Evolutionary conservation across 2,329 filamentous ascomycete genomes (phyloP).

Genomic region (Moelleriella libera): DNA sequence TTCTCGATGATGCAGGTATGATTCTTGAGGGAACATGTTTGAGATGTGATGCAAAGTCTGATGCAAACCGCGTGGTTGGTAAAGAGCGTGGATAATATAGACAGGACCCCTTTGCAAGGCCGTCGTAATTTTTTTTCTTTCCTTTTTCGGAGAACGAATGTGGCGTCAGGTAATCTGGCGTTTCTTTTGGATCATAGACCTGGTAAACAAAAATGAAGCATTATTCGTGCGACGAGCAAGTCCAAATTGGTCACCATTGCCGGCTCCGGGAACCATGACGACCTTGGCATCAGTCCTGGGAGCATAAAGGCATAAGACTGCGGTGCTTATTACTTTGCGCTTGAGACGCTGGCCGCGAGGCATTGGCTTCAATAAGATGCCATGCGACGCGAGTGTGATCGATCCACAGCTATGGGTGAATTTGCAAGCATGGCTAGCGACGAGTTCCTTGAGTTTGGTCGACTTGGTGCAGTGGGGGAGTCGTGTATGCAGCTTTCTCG

Average conservation of each 20-base stretch:
- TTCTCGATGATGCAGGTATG: slow-evolving; percentile 1
- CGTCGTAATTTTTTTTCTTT: background rate
- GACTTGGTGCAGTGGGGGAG: slow-evolving; percentile 42
- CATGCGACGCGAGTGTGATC: slow-evolving; percentile 44
- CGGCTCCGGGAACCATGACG: background rate
- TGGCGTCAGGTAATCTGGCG: too few relatives aligned
- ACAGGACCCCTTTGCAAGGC: background rate
- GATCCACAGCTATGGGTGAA: slow-evolving; percentile 30
- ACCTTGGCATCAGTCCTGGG: background rate
- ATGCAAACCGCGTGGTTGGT: background rate
- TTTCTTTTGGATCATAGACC: too few relatives aligned
- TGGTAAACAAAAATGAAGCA: too few relatives aligned
- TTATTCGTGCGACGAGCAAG: too few relatives aligned
- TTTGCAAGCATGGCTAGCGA: slow-evolving; percentile 29
- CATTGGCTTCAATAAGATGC: slow-evolving; percentile 40
- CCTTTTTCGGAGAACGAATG: too few relatives aligned
- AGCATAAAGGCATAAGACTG: background rate
- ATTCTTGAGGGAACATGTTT: background rate
- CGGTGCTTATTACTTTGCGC: background rate
- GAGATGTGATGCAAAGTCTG: background rate
- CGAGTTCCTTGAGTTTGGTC: slow-evolving; percentile 24
- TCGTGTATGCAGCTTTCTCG: slow-evolving; percentile 40
- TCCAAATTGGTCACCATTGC: too few relatives aligned
- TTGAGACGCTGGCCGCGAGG: background rate
- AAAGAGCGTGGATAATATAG: too few relatives aligned